Conservation (phyloP, 176 grass and related monocot genomes). For the Rhipidocladum racemiflorum region DNA sequence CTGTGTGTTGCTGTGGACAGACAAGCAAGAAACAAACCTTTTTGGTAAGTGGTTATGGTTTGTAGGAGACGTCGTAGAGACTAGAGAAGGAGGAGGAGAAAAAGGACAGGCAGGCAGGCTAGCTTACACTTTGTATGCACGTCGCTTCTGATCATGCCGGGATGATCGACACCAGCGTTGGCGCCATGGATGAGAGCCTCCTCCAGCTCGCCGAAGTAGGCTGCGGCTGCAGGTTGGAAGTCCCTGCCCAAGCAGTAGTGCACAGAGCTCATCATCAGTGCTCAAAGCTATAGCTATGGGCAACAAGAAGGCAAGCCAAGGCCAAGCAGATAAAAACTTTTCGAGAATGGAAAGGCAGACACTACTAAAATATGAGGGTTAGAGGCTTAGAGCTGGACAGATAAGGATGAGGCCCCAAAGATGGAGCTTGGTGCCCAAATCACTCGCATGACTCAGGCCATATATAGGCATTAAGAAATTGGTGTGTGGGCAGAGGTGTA, state of each 20-base stretch:
- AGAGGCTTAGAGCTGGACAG: slow-evolving; percentile 42
- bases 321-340: slow-evolving; percentile 40
- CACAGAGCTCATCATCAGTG: slow-evolving; percentile 36
- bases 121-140: slow-evolving; percentile 51
- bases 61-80: slow-evolving; percentile 11
- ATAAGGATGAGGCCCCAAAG: slow-evolving; percentile 66
- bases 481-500: slow-evolving; percentile 63
- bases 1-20: slow-evolving; percentile 40
- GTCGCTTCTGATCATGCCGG: slow-evolving; percentile 44
- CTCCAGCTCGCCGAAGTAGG: slow-evolving; percentile 78
- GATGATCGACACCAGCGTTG: slow-evolving; percentile 23
- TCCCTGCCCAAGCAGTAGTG: slow-evolving; percentile 62
- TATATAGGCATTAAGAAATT: slow-evolving; percentile 53
- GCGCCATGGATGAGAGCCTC: slow-evolving; percentile 81
- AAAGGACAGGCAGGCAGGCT: neutral
- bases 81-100: neutral
- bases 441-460: slow-evolving; percentile 44
- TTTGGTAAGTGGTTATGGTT: slow-evolving; percentile 44
- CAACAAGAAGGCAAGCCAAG: neutral
- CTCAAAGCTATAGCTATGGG: slow-evolving; percentile 31
- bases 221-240: slow-evolving; percentile 57
- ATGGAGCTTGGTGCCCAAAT: slow-evolving; percentile 44
- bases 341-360: slow-evolving; percentile 55
- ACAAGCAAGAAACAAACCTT: slow-evolving; percentile 33
- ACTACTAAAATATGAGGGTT: slow-evolving; percentile 29